phyloP scores from a whole-genome alignment of 2,329 filamentous ascomycete species.

The Blastomyces parvus region DNA sequence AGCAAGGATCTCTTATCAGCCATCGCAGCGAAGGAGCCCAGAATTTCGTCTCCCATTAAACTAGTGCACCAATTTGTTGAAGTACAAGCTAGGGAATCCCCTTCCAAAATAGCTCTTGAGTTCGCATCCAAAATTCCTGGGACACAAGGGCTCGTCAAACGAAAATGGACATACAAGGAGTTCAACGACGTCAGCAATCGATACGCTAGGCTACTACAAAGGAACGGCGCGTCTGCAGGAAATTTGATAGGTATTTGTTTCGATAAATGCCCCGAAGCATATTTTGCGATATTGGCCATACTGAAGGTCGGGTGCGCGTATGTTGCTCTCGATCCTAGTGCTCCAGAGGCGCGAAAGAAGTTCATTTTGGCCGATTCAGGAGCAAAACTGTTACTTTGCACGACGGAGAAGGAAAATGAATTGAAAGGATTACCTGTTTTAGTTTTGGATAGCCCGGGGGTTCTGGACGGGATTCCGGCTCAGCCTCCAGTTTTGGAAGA shows the following conservation, averaged over 20 bases:
- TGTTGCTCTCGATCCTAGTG: slow-evolving; percentile 66
- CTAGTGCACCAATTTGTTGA: slow-evolving; percentile 76
- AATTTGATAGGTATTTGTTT: slow-evolving; percentile 67
- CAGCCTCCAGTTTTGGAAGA: slow-evolving; percentile 28
- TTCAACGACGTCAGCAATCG: slow-evolving; percentile 62
- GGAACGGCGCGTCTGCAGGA: slow-evolving; percentile 44
- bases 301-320: slow-evolving; percentile 75
- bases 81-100: slow-evolving; percentile 44
- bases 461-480: slow-evolving; percentile 29
- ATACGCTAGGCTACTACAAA: slow-evolving; percentile 56
- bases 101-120: slow-evolving; percentile 60
- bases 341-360: slow-evolving; percentile 61
- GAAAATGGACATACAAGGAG: slow-evolving; percentile 63
- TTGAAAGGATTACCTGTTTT: slow-evolving; percentile 37
- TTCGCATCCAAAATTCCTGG: slow-evolving; percentile 55
- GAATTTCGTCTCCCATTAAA: slow-evolving; percentile 48
- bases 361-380: slow-evolving; percentile 70
- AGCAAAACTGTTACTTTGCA: slow-evolving; percentile 54
- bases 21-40: slow-evolving; percentile 49
- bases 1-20: slow-evolving; percentile 47
- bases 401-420: slow-evolving; percentile 35
- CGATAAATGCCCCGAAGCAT: slow-evolving; percentile 75
- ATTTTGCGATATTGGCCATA: slow-evolving; percentile 71
- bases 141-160: slow-evolving; percentile 36
- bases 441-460: slow-evolving; percentile 36